phyloP scores from a whole-genome alignment of 2,329 filamentous ascomycete species.

The Fusarium redolens region DNA sequence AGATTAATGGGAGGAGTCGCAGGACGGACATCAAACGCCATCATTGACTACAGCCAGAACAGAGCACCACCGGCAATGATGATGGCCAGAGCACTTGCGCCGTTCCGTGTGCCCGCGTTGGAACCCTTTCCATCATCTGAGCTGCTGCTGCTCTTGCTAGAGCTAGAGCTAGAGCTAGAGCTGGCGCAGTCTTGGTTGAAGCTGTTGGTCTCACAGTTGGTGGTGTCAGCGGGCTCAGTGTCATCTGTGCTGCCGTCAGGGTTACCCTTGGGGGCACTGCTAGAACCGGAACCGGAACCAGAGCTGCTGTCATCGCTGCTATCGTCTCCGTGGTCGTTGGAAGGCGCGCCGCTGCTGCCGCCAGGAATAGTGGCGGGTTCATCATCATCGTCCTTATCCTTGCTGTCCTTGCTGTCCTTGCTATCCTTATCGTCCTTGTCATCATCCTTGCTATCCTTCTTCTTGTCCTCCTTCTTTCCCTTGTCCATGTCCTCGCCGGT shows the following conservation, averaged over 20 bases:
- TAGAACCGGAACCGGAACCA: slow-evolving; percentile 7
- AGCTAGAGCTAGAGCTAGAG: slow-evolving; percentile 27
- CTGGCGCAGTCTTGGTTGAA: slow-evolving; percentile 57
- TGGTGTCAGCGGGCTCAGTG: slow-evolving; percentile 37
- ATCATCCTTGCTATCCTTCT: slow-evolving; percentile 37
- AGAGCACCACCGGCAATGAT: slow-evolving; percentile 52
- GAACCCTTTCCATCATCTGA: slow-evolving; percentile 51
- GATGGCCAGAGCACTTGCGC: slow-evolving; percentile 52
- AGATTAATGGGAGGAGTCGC: slow-evolving; percentile 6
- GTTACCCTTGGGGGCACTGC: slow-evolving; percentile 30
- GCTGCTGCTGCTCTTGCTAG: slow-evolving; percentile 34
- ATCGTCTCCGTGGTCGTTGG: slow-evolving; percentile 36
- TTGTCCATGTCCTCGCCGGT: slow-evolving; percentile 79
- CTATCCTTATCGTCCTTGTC: slow-evolving; percentile 27
- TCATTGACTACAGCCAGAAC: slow-evolving; percentile 48
- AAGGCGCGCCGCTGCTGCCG: slow-evolving; percentile 29
- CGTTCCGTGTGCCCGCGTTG: slow-evolving; percentile 48
- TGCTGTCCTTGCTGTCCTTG: slow-evolving; percentile 19
- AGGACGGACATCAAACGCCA: background rate
- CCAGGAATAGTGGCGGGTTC: slow-evolving; percentile 41
- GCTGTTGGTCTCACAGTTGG: slow-evolving; percentile 51
- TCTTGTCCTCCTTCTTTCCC: slow-evolving; percentile 49
- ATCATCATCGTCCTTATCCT: slow-evolving; percentile 24
- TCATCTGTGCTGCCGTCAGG: slow-evolving; percentile 32
- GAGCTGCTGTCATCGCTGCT: slow-evolving; percentile 24